Percentiles rank a stretch among this genome's conserved stretches.
Evolutionary conservation across 2,329 filamentous ascomycete genomes (phyloP).

Genomic region (Xylariomycetidae sp.): DNA sequence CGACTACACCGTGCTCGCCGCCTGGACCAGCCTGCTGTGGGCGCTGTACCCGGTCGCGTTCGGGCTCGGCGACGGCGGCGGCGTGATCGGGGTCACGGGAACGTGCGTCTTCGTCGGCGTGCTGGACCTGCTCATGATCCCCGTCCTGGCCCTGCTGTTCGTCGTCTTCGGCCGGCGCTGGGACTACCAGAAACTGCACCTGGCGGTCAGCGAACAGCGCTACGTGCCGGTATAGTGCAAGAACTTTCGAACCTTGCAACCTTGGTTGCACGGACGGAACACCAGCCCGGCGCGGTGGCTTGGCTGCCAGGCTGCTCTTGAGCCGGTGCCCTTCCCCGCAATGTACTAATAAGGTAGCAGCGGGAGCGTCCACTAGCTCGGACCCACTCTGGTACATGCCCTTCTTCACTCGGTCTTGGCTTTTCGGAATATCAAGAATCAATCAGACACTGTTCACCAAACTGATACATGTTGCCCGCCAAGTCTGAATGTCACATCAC

Average conservation of each 20-base stretch:
- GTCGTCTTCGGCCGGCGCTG: constrained; percentile 36
- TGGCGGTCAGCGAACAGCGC: constrained; percentile 18
- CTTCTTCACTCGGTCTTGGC: no score
- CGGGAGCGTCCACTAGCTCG: no score
- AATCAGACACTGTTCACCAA: no score
- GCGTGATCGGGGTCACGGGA: constrained; percentile 35
- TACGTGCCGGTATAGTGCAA: neutral
- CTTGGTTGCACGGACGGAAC: no score
- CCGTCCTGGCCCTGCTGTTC: constrained; percentile 33
- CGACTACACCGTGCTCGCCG: constrained; percentile 37
- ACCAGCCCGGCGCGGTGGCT: no score
- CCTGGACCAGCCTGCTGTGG: constrained; percentile 42
- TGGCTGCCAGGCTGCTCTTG: no score
- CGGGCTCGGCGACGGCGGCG: constrained; percentile 42
- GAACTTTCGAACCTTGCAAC: neutral
- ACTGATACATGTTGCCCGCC: no score
- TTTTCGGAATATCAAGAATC: no score
- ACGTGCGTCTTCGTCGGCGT: constrained; percentile 44
- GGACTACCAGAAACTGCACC: constrained; percentile 42
- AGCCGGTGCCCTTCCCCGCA: no score
- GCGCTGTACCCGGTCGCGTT: constrained; percentile 45
- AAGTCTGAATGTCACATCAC: no score
- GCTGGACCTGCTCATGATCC: constrained; percentile 41
- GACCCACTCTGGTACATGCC: no score
- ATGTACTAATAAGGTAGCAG: no score